Conservation (phyloP, 169 alveolate species). For the Amoebophrya sp. region DNA sequence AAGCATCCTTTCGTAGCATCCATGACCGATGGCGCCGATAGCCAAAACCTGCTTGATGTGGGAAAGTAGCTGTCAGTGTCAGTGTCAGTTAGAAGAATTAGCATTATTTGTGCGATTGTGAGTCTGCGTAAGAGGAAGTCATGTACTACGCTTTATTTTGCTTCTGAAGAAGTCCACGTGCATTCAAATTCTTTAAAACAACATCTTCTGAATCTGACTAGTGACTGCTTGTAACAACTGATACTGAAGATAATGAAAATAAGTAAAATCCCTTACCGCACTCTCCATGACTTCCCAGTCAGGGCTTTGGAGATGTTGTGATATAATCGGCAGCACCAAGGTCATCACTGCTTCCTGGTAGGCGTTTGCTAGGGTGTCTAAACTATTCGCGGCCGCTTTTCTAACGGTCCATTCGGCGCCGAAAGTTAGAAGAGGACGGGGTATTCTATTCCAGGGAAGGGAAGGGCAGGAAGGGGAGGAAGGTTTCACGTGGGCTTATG, state of each 20-base stretch:
- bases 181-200: no score
- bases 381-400: conserved; percentile 73
- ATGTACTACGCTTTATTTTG: no score
- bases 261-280: conserved; percentile 51
- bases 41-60: conserved; percentile 55
- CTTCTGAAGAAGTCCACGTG: no score
- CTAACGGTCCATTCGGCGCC: conserved; percentile 72
- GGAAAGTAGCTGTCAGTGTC: no score
- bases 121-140: no score
- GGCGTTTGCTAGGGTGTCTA: conserved; percentile 64
- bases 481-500: conserved; percentile 23
- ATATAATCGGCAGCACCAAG: conserved; percentile 61
- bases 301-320: conserved; percentile 59
- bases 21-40: conserved; percentile 78
- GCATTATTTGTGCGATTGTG: no score
- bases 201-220: no score
- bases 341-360: conserved; percentile 62
- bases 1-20: conserved; percentile 63
- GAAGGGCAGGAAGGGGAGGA: no score
- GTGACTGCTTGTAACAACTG: no score
- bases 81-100: no score
- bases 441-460: no score
- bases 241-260: background rate
- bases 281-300: conserved; percentile 75
- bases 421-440: no score